Evolutionary conservation across 1,284 basidiomycete species (phyloP), one percentile per base, ranked within the genome.

Genomic region (Peniophora sp.): DNA sequence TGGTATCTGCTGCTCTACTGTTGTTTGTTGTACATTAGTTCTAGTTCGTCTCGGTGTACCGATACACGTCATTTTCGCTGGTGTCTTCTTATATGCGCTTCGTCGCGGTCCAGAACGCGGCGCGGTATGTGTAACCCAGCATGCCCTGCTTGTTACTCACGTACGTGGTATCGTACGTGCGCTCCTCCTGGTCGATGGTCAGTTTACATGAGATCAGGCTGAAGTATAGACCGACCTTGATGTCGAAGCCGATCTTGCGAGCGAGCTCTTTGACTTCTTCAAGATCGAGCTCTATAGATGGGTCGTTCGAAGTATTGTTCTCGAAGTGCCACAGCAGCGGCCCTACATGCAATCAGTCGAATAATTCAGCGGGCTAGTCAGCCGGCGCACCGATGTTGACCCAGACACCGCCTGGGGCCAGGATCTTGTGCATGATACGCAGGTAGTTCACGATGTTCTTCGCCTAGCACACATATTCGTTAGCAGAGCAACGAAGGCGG

Each of bases 391-490:
- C 90, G 6, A 94, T 69, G 63, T 97, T 97, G 59, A 96, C 88
- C 92, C 92, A 96, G 6, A 93, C 78, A 1, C 93, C 94, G 23
- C 85, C 89, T 0, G 85, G 85, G 2, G 83, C 81, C 10, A 97
- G 75, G 25, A 94, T 81, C 2, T 73, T 72, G 64, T 93, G 83
- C 46, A 97, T 88, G 50, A 89, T 83, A 34, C 85, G 79, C 16
- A 97, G 75, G 61, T 95, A 97, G 57, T 89, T 89, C n/a, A 95
- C 79, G 36, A 97, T 81, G 62, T 95, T 95, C 60, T 93, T 89
- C 0, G 93, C 90, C 90, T 92, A 58, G 2, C 22, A 10, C 41
- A 14, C 10, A 5, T 3, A 34, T 22, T 22, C 14, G 14, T 48
- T 72, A n/a, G n/a, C 66, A 50, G 79, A 64, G 2, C 79, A 78